These are phyloP conservation scores for Chernovozyma sophiae-reginae DNA, from an alignment of 1,139 yeast genomes.

Conservation along the genomic window DNA sequence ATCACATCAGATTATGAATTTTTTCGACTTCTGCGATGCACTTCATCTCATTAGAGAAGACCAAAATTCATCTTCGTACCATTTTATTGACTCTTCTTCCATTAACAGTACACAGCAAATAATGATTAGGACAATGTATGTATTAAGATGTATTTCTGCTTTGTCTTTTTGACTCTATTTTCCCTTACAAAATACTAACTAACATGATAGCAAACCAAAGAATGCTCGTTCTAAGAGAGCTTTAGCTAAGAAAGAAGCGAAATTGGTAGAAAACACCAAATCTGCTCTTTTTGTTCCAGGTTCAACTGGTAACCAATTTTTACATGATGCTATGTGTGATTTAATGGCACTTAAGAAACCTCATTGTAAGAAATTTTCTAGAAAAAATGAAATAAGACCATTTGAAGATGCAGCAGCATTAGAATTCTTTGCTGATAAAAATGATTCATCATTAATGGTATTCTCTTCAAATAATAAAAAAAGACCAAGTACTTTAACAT, in stretches of 20 bases:
- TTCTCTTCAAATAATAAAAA: constrained; percentile 81
- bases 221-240: constrained; percentile 97
- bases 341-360: constrained; percentile 91
- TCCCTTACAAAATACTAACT: neutral
- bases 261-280: constrained; percentile 84
- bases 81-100: too few relatives aligned
- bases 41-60: too few relatives aligned
- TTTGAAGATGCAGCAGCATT: constrained; percentile 86
- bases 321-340: constrained; percentile 90
- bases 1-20: too few relatives aligned
- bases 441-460: constrained; percentile 85
- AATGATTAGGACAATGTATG: constrained; percentile 68
- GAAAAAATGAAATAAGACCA: constrained; percentile 86
- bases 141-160: too few relatives aligned
- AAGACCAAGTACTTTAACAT: constrained; percentile 88
- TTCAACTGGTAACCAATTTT: constrained; percentile 66
- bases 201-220: constrained; percentile 54
- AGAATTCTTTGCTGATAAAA: constrained; percentile 92
- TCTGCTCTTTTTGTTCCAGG: constrained; percentile 92
- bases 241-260: constrained; percentile 81
- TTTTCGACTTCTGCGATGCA: constrained; percentile 2
- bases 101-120: constrained; percentile 3
- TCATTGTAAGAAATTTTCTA: constrained; percentile 75
- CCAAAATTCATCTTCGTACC: too few relatives aligned
- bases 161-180: neutral